These are phyloP conservation scores for Aspergillus floridensis DNA, from an alignment of 2,329 filamentous ascomycete species.

Conservation along the genomic window DNA sequence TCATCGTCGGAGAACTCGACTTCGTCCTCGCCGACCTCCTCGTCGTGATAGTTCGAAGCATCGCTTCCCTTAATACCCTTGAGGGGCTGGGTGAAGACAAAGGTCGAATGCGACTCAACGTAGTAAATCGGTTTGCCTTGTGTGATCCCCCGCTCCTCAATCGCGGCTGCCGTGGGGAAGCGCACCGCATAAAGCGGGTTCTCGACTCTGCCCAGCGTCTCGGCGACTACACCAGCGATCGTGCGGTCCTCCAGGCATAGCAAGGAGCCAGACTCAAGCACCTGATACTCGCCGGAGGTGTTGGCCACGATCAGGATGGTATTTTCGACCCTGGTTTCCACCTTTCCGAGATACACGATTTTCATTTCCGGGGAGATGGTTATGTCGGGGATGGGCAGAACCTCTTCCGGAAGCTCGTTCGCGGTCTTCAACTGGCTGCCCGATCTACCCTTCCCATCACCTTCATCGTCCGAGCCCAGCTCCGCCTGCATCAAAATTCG, in stretches of 20 bases:
- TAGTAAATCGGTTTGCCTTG: slow-evolving; percentile 74
- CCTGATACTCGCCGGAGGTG: slow-evolving; percentile 75
- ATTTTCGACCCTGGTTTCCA: slow-evolving; percentile 76
- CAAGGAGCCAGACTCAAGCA: slow-evolving; percentile 79
- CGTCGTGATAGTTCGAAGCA: slow-evolving; percentile 91
- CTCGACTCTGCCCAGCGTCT: slow-evolving; percentile 81
- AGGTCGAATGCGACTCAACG: slow-evolving; percentile 71
- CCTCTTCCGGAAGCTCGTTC: slow-evolving; percentile 69
- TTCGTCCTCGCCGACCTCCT: slow-evolving; percentile 82
- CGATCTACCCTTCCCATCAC: slow-evolving; percentile 50
- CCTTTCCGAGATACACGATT: slow-evolving; percentile 69
- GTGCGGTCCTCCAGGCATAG: slow-evolving; percentile 73
- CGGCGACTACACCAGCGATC: slow-evolving; percentile 77
- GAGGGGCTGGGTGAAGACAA: slow-evolving; percentile 81
- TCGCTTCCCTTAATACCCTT: slow-evolving; percentile 82
- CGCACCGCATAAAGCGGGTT: slow-evolving; percentile 82
- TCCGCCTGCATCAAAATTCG: slow-evolving; percentile 82
- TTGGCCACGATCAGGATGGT: slow-evolving; percentile 75
- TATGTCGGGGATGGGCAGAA: slow-evolving; percentile 72
- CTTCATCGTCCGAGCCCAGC: slow-evolving; percentile 75
- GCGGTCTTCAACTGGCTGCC: slow-evolving; percentile 66
- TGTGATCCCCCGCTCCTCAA: slow-evolving; percentile 65
- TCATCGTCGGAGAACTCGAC: slow-evolving; percentile 97
- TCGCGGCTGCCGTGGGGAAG: slow-evolving; percentile 67
- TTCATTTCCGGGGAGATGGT: slow-evolving; percentile 73